Percentiles rank a stretch among this genome's conserved stretches.
Evolutionary conservation across 108 stramenopile genomes (phyloP).

Genomic region (Cyclotella cryptica): DNA sequence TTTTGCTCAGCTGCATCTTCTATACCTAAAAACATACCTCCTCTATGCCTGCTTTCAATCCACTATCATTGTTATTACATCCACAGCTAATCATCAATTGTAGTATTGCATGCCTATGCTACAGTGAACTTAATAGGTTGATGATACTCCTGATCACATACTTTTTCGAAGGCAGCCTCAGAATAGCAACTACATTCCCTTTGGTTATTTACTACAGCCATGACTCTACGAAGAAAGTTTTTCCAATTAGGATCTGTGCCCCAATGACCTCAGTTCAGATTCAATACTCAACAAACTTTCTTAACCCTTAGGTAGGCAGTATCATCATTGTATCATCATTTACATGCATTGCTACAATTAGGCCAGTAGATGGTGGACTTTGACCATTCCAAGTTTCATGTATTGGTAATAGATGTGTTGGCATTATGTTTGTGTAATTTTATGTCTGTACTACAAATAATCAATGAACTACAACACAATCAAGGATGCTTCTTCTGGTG

Average conservation of each 20-base stretch:
- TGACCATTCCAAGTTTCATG: too few species aligned
- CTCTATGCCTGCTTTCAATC: background rate
- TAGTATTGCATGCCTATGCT: background rate
- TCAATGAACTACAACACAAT: too few species aligned
- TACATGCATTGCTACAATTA: too few species aligned
- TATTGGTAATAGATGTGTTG: too few species aligned
- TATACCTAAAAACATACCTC: background rate
- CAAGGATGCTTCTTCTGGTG: too few species aligned
- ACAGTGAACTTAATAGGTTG: background rate
- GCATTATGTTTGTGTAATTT: too few species aligned
- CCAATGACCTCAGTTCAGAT: background rate
- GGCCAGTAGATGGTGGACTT: too few species aligned
- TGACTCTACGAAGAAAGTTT: constrained; percentile 9
- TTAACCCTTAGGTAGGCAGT: too few species aligned
- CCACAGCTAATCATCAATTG: constrained; percentile 9
- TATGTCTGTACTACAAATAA: too few species aligned
- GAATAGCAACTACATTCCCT: background rate
- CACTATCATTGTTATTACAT: background rate
- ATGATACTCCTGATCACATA: constrained; percentile 12
- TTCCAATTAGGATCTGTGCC: constrained; percentile 11
- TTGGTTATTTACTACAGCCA: constrained; percentile 14
- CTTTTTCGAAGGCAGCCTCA: background rate
- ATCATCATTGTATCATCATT: too few species aligned
- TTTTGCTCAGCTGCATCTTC: background rate
- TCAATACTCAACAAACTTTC: constrained; percentile 12